Percentiles rank a stretch among this genome's conserved stretches.
Evolutionary conservation across 352 stramenopile species (phyloP).

Genomic region (Phytopythium chamaehyphon): DNA sequence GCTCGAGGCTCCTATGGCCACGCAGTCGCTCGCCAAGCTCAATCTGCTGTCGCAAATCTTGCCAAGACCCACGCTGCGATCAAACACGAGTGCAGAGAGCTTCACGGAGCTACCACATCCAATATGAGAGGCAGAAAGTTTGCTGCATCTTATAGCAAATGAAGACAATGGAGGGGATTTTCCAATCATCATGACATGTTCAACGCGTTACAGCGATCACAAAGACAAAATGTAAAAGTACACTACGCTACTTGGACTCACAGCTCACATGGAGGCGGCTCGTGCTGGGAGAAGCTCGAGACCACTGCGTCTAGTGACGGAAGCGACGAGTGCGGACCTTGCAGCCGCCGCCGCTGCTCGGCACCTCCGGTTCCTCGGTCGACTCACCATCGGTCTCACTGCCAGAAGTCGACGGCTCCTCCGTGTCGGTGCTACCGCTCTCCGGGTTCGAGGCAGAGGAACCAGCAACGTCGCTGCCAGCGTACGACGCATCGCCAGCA

Average conservation of each 20-base stretch:
- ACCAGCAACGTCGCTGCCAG: slow-evolving; percentile 3
- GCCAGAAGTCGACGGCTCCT: slow-evolving; percentile 2
- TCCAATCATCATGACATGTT: no score
- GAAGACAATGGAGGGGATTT: no score
- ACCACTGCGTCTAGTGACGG: slow-evolving; percentile 1
- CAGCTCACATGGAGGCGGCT: not conserved
- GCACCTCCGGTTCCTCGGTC: not conserved
- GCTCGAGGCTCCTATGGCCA: slow-evolving; percentile 31
- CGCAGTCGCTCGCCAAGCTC: slow-evolving; percentile 2
- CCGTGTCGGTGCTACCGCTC: not conserved
- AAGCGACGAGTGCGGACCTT: slow-evolving; percentile 9
- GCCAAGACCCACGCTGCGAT: not conserved
- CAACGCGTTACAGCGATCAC: no score
- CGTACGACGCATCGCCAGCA: not conserved
- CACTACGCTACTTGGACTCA: not conserved
- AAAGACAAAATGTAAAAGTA: not conserved
- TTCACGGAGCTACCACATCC: not conserved
- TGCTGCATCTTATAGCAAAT: no score
- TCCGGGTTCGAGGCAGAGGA: not conserved
- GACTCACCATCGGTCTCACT: not conserved
- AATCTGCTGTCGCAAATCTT: not conserved
- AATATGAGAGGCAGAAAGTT: no score
- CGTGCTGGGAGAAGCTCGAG: not conserved
- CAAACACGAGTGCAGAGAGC: not conserved
- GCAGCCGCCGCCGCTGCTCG: slow-evolving; percentile 6